phyloP scores from a whole-genome alignment of 2,329 filamentous ascomycete genomes.

The Chalaropsis ovoidea region DNA sequence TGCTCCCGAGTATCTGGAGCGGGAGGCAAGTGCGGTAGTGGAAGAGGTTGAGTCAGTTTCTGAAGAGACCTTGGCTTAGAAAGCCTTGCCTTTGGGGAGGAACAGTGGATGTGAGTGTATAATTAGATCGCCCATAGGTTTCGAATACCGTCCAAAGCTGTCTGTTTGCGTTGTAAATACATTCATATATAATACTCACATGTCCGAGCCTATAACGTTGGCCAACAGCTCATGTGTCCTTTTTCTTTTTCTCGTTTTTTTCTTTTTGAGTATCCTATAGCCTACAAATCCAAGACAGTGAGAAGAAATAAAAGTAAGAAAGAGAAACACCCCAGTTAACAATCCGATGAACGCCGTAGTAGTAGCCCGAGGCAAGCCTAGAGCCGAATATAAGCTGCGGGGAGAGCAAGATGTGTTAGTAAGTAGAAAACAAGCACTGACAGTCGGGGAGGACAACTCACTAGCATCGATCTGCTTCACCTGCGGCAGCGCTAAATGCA shows the following conservation, averaged over 20 bases:
- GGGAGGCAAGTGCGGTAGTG: constrained; percentile 24
- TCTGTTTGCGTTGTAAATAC: too few species aligned
- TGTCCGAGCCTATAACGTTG: neutral
- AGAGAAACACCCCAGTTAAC: neutral
- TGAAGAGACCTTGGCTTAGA: neutral
- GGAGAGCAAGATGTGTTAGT: neutral
- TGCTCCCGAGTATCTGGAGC: constrained; percentile 39
- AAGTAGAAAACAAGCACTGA: neutral
- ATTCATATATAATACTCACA: too few species aligned
- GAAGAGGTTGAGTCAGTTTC: constrained; percentile 5
- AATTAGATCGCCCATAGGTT: neutral
- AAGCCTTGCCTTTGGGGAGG: neutral
- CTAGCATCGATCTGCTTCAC: constrained; percentile 93
- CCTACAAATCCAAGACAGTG: neutral
- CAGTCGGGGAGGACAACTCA: constrained; percentile 44
- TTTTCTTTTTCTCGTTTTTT: neutral
- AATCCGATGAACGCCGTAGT: neutral
- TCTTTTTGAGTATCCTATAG: neutral
- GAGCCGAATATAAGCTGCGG: neutral
- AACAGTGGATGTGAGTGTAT: neutral
- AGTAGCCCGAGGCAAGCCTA: neutral
- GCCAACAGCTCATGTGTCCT: neutral
- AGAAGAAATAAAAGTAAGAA: neutral
- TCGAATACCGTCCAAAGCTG: too few species aligned
- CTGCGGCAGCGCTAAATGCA: constrained; percentile 75